Conservation (phyloP, 352 stramenopile genomes). For the Phytophthora foliorum region DNA sequence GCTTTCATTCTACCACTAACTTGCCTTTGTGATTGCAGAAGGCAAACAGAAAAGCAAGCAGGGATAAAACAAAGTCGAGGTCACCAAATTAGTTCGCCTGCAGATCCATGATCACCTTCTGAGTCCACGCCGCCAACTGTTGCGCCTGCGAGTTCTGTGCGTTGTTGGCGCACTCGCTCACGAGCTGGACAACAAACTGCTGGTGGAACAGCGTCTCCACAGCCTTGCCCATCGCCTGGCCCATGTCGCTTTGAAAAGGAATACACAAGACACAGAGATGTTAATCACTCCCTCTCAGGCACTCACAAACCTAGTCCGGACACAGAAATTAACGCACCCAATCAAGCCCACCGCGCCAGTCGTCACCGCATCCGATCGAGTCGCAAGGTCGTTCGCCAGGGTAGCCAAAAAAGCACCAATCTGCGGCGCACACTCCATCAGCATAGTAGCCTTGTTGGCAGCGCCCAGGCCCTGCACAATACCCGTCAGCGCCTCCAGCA, state of each 20-base stretch:
- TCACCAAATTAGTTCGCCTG: conserved; percentile 53
- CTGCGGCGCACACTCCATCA: conserved; percentile 85
- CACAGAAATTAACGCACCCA: conserved; percentile 63
- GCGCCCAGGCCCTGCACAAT: conserved; percentile 96
- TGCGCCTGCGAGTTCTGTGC: conserved; percentile 73
- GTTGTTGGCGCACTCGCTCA: conserved; percentile 78
- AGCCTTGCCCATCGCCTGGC: conserved; percentile 76
- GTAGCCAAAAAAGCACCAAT: conserved; percentile 93
- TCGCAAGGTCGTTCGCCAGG: conserved; percentile 82
- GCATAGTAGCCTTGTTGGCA: conserved; percentile 86
- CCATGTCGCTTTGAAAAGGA: conserved; percentile 76
- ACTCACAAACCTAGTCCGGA: not conserved
- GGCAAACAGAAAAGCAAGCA: conserved; percentile 41
- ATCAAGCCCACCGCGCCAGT: conserved; percentile 92
- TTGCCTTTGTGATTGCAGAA: conserved; percentile 34
- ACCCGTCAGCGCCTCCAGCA: conserved; percentile 97
- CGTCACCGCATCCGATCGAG: conserved; percentile 92
- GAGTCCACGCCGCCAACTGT: conserved; percentile 79
- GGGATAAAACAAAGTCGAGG: conserved; percentile 16
- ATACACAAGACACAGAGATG: conserved; percentile 16
- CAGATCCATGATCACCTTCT: conserved; percentile 80
- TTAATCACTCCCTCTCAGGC: not conserved
- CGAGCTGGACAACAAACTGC: conserved; percentile 77
- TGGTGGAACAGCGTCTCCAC: conserved; percentile 72
- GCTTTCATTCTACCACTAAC: conserved; percentile 9